These are phyloP conservation scores for Leucocoprinus leucothites DNA, from an alignment of 768 basidiomycete genomes.

Conservation along the genomic window DNA sequence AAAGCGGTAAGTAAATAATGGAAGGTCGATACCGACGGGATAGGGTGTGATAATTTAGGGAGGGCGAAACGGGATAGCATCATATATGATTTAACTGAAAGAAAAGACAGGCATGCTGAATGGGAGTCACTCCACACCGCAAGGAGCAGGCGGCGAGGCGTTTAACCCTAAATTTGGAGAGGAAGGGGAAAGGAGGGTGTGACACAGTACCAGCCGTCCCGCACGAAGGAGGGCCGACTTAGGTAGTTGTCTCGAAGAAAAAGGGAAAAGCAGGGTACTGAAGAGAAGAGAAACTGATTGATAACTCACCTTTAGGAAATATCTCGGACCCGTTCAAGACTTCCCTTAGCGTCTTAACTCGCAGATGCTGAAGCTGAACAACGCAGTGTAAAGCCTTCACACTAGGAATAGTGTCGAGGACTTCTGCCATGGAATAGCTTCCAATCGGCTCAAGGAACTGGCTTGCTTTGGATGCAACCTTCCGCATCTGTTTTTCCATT, in stretches of 20 bases:
- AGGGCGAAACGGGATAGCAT: constrained; percentile 11
- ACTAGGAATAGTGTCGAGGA: constrained; percentile 48
- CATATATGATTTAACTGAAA: constrained; percentile 1
- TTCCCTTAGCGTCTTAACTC: constrained; percentile 49
- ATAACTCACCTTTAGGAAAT: constrained; percentile 58
- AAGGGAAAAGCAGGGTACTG: background rate
- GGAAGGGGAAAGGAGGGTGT: background rate
- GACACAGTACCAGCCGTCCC: background rate
- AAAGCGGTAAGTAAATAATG: background rate
- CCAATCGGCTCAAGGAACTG: constrained; percentile 58
- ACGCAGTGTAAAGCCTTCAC: constrained; percentile 63
- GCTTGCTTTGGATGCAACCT: constrained; percentile 55
- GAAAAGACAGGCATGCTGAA: background rate
- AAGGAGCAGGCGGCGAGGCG: background rate
- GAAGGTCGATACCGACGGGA: background rate
- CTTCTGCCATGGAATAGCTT: constrained; percentile 47
- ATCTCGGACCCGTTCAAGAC: constrained; percentile 57
- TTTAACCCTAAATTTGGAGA: background rate
- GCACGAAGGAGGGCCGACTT: background rate
- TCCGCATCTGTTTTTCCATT: constrained; percentile 34
- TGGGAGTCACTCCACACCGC: constrained; percentile 1
- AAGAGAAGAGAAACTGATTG: background rate
- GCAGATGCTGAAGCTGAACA: constrained; percentile 53
- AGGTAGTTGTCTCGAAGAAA: background rate
- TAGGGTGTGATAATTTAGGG: background rate